A percentile compares a stretch with the other conserved stretches of the same genome.
Evolutionary conservation across 257 asterid species (phyloP).

Genomic region (Euphrasia confusa): DNA sequence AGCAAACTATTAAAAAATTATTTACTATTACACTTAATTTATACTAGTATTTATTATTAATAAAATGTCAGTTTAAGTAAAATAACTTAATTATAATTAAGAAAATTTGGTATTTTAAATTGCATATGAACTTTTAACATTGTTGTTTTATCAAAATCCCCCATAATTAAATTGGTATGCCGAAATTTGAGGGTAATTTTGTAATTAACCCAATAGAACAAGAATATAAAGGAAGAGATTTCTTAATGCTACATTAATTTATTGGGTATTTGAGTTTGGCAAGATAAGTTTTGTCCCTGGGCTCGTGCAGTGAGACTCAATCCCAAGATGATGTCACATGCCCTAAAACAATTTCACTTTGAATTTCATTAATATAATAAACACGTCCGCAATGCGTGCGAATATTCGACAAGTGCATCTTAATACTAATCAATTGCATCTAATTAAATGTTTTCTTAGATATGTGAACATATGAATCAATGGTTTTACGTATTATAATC

Average conservation of each 20-base stretch:
- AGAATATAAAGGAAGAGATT: no score
- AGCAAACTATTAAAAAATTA: no score
- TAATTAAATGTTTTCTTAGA: conserved; percentile 27
- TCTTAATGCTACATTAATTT: neutral
- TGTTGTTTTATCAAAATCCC: no score
- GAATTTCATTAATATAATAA: conserved; percentile 26
- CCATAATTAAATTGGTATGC: no score
- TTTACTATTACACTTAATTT: no score
- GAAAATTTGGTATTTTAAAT: no score
- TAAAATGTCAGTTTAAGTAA: no score
- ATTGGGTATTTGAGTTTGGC: conserved; percentile 26
- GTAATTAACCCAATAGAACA: no score
- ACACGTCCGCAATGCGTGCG: conserved; percentile 60
- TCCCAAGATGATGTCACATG: conserved; percentile 79
- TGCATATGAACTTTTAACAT: no score
- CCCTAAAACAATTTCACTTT: conserved; percentile 14
- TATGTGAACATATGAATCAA: conserved; percentile 36
- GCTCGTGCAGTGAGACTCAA: conserved; percentile 46
- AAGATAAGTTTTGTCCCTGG: conserved; percentile 39
- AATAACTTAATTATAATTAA: no score
- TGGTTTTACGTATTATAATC: conserved; percentile 19
- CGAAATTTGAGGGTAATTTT: no score
- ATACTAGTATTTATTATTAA: no score
- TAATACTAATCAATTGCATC: conserved; percentile 34
- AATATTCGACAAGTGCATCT: conserved; percentile 65